Evolutionary conservation across 306 rosid genomes (phyloP).

Genomic region (Quercus bicolor): DNA sequence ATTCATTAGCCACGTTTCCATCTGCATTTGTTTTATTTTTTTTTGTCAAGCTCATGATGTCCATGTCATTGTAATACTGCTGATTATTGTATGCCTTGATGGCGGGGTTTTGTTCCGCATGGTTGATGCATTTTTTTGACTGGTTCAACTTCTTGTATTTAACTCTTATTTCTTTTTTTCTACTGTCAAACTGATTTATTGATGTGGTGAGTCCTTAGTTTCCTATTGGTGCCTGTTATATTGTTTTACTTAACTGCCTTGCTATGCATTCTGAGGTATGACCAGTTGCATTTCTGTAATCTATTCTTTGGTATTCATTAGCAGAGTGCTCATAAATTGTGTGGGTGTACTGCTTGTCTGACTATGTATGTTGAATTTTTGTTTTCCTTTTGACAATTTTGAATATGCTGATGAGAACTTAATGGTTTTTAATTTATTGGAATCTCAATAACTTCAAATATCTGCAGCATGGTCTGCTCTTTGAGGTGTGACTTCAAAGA

Average conservation of each 20-base stretch:
- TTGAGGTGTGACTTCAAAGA: background rate
- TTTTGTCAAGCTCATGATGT: conserved; percentile 35
- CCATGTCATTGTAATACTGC: conserved; percentile 44
- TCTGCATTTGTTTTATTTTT: conserved; percentile 36
- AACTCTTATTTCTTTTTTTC: conserved; percentile 28
- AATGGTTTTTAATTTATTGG: background rate
- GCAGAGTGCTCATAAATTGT: conserved; percentile 11
- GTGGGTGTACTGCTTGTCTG: background rate
- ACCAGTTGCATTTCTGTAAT: conserved; percentile 25
- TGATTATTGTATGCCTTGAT: conserved; percentile 16
- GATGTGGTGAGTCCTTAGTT: conserved; percentile 26
- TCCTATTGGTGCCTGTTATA: conserved; percentile 18
- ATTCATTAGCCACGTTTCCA: conserved; percentile 41
- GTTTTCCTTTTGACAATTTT: background rate
- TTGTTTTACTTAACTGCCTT: conserved; percentile 9
- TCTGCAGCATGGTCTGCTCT: conserved; percentile 1
- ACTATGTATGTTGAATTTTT: background rate
- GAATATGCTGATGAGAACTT: background rate
- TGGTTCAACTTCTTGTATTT: conserved; percentile 26
- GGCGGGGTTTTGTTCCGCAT: conserved; percentile 23
- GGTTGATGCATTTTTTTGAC: conserved; percentile 10
- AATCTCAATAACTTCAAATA: conserved; percentile 1
- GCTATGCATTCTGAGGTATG: background rate
- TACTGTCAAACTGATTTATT: conserved; percentile 36
- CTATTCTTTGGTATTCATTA: conserved; percentile 1